Conservation (phyloP, 768 basidiomycete species). For the Pleurotus djamor region DNA sequence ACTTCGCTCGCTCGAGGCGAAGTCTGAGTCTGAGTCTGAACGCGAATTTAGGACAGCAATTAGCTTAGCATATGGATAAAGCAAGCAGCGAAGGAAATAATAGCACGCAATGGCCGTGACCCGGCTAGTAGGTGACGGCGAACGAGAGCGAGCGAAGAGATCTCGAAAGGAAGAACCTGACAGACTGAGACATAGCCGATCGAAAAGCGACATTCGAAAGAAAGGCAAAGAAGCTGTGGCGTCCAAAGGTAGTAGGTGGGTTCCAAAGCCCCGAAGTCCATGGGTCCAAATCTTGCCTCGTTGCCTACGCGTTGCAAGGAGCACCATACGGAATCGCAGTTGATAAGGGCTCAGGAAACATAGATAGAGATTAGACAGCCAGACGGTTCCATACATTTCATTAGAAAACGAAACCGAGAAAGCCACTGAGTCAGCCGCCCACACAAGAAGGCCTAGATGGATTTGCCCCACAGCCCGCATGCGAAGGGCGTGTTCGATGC, state of each 20-base stretch:
- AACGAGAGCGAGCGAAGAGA: not conserved
- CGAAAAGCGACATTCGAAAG: too few species aligned
- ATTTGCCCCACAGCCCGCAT: not conserved
- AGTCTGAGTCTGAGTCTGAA: not conserved
- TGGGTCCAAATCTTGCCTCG: constrained; percentile 1
- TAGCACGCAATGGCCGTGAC: too few species aligned
- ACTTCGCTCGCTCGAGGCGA: not conserved
- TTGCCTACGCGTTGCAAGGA: constrained; percentile 1
- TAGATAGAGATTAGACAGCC: not conserved
- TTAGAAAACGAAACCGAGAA: not conserved
- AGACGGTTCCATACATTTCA: not conserved
- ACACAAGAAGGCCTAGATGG: not conserved
- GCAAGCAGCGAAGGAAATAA: too few species aligned
- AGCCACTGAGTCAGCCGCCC: not conserved
- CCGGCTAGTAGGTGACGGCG: not conserved
- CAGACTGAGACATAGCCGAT: not conserved
- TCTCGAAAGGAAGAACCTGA: not conserved
- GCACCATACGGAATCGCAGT: constrained; percentile 3
- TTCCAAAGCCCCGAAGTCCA: constrained; percentile 7
- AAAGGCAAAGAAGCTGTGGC: not conserved
- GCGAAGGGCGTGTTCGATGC: not conserved
- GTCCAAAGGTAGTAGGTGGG: constrained; percentile 3
- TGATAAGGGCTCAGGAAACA: constrained; percentile 5
- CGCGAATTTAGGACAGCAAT: too few species aligned
- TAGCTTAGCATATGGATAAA: too few species aligned